Evolutionary conservation across 2,329 filamentous ascomycete genomes (phyloP).

Genomic region (Claviceps arundinis): DNA sequence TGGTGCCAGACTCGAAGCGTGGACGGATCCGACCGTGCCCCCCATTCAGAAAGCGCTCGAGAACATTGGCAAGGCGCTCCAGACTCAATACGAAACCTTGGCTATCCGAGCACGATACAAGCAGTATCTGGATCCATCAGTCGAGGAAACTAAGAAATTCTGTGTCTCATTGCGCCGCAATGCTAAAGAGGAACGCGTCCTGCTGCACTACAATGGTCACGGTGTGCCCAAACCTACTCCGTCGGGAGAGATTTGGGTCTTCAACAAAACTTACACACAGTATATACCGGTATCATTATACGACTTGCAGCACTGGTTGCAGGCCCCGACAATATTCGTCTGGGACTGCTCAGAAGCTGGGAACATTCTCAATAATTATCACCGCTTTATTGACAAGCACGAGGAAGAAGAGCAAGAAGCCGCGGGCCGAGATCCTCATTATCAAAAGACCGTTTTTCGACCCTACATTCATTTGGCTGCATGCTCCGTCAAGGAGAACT

Average conservation of each 20-base stretch:
- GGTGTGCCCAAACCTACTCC: slow-evolving; percentile 91
- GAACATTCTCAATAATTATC: slow-evolving; percentile 90
- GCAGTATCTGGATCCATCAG: slow-evolving; percentile 88
- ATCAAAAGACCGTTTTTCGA: slow-evolving; percentile 59
- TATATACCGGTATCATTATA: slow-evolving; percentile 96
- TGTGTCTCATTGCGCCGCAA: slow-evolving; percentile 80
- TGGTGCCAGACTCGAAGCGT: slow-evolving; percentile 87
- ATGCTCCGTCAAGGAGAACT: slow-evolving; percentile 77
- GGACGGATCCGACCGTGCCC: slow-evolving; percentile 80
- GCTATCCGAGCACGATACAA: slow-evolving; percentile 96
- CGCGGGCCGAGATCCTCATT: slow-evolving; percentile 63
- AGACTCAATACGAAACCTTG: slow-evolving; percentile 89
- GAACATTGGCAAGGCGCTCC: slow-evolving; percentile 90
- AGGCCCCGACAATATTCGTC: slow-evolving; percentile 88
- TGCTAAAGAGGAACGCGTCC: slow-evolving; percentile 85
- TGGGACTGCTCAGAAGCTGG: slow-evolving; percentile 97
- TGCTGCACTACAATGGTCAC: slow-evolving; percentile 99
- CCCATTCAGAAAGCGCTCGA: slow-evolving; percentile 78
- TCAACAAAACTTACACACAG: slow-evolving; percentile 97
- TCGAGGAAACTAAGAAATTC: slow-evolving; percentile 95
- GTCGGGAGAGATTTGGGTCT: slow-evolving; percentile 97
- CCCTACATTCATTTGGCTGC: slow-evolving; percentile 82
- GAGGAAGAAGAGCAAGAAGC: slow-evolving; percentile 75
- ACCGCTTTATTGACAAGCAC: slow-evolving; percentile 89
- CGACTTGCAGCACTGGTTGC: slow-evolving; percentile 89